These are phyloP conservation scores for Rubus idaeus DNA, from an alignment of 306 rosid species.

Conservation along the genomic window DNA sequence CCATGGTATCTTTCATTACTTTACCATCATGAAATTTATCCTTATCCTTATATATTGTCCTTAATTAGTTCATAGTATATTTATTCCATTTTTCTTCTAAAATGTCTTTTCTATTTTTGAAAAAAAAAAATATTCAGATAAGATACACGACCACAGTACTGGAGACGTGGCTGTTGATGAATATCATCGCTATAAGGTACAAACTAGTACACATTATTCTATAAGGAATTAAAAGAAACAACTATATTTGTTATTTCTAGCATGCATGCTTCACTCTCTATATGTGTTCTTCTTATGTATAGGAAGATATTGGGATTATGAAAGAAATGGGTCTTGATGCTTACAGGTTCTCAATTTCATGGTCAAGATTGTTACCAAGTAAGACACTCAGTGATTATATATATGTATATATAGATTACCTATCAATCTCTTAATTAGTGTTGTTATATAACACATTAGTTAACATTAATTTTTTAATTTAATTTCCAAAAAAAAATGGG, in stretches of 20 bases:
- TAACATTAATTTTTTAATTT: background rate
- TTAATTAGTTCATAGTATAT: too few relatives aligned
- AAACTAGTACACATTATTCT: background rate
- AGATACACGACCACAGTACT: constrained; percentile 7
- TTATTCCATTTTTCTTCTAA: background rate
- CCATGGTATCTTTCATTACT: background rate
- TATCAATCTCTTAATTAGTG: background rate
- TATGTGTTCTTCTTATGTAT: background rate
- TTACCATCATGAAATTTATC: background rate
- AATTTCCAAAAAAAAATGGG: background rate
- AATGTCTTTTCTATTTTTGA: too few relatives aligned
- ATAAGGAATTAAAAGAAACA: background rate
- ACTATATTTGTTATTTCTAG: background rate
- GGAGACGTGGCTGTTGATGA: constrained; percentile 15
- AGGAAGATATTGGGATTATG: constrained; percentile 16
- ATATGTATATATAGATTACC: background rate
- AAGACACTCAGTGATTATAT: background rate
- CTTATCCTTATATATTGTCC: background rate
- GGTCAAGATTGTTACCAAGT: constrained; percentile 23
- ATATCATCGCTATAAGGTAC: constrained; percentile 19
- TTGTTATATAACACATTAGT: background rate
- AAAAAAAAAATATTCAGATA: background rate
- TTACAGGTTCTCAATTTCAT: constrained; percentile 17
- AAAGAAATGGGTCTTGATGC: constrained; percentile 4
- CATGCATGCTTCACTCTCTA: background rate